Conservation (phyloP, 371 early-diverging fungal genomes). For the Dichotomocladium elegans region DNA sequence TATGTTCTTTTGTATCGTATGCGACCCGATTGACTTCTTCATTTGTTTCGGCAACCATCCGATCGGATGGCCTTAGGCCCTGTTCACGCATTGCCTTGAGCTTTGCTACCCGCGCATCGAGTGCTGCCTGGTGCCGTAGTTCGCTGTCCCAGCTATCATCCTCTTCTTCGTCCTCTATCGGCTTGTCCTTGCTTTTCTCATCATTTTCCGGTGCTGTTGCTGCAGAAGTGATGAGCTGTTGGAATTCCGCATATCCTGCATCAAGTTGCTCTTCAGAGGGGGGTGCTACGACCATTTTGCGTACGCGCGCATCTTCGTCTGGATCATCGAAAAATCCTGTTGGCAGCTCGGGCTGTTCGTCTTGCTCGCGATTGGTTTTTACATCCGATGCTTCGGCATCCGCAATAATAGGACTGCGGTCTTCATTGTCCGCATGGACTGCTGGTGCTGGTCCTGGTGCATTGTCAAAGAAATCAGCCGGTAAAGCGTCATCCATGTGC, state of each 20-base stretch:
- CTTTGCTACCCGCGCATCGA: constrained; percentile 34
- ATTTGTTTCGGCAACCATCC: not conserved
- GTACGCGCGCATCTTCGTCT: constrained; percentile 40
- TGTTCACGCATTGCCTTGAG: constrained; percentile 27
- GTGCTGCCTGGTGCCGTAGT: constrained; percentile 28
- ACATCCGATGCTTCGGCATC: no score
- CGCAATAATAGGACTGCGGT: not conserved
- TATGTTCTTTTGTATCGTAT: constrained; percentile 1
- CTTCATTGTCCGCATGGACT: no score
- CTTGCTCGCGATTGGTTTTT: not conserved
- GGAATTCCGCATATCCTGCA: constrained; percentile 28
- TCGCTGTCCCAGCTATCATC: constrained; percentile 33
- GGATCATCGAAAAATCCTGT: constrained; percentile 48
- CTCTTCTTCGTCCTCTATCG: constrained; percentile 20
- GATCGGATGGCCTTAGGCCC: not conserved
- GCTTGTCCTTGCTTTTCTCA: constrained; percentile 30
- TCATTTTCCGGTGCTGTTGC: constrained; percentile 20
- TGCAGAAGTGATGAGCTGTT: constrained; percentile 33
- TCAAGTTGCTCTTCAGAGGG: constrained; percentile 29
- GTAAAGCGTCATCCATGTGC: constrained; percentile 10
- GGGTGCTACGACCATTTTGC: constrained; percentile 19
- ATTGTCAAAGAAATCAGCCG: constrained; percentile 23
- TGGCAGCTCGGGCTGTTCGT: constrained; percentile 15
- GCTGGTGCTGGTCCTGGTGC: constrained; percentile 1
- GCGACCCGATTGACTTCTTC: not conserved